Percentiles rank a stretch among this genome's conserved stretches.
Conservation (phyloP, 176 grass and related monocot species). For the Avena atlantica region DNA sequence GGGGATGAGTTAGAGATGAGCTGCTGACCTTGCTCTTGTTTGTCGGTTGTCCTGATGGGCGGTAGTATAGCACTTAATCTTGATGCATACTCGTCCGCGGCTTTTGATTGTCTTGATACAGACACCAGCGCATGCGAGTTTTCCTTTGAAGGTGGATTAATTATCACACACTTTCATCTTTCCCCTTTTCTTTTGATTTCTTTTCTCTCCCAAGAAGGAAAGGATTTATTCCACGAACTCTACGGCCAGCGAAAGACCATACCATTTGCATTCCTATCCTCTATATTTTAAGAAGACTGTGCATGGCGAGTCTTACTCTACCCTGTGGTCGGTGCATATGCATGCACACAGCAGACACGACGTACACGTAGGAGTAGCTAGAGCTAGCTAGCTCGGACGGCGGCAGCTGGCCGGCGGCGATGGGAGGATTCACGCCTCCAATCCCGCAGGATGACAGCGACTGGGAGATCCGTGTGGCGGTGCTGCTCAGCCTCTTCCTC, state of each 20-base stretch:
- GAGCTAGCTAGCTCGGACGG: not conserved
- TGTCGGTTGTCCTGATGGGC: no score
- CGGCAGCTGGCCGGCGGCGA: not conserved
- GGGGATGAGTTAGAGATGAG: no score
- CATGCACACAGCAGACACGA: not conserved
- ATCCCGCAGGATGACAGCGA: constrained; percentile 52
- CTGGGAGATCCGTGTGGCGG: constrained; percentile 46
- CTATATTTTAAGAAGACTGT: not conserved
- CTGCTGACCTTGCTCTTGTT: no score
- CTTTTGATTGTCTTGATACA: not conserved
- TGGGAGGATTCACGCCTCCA: constrained; percentile 52
- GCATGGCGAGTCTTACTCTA: not conserved
- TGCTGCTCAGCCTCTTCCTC: constrained; percentile 44
- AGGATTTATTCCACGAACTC: constrained; percentile 12
- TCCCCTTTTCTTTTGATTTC: not conserved
- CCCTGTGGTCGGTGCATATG: not conserved
- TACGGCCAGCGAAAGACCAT: not conserved
- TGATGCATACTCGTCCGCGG: not conserved
- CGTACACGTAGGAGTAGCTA: not conserved
- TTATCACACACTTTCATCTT: not conserved
- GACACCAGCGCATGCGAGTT: not conserved
- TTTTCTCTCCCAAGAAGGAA: constrained; percentile 18
- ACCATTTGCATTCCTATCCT: not conserved
- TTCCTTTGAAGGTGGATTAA: not conserved
- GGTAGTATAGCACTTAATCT: no score